Conservation (phyloP, 495 filamentous ascomycete genomes). For the Penicillium mononematosum region DNA sequence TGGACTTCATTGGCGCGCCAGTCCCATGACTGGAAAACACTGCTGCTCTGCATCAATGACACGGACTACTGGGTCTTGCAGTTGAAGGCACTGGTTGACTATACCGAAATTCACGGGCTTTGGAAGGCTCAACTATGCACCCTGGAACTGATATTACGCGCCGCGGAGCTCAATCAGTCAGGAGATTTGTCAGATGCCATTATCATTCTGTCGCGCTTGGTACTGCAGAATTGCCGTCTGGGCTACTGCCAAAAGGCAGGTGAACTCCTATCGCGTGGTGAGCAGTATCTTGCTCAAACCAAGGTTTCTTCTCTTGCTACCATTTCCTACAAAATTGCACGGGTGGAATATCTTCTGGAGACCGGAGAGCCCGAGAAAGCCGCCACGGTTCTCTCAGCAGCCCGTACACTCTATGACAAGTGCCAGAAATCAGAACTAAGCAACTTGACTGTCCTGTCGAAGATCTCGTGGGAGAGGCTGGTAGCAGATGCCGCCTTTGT, state of each 20-base stretch:
- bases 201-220: slow-evolving; percentile 57
- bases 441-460: slow-evolving; percentile 30
- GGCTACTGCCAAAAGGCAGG: slow-evolving; percentile 77
- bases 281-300: slow-evolving; percentile 41
- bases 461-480: slow-evolving; percentile 46
- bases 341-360: slow-evolving; percentile 70
- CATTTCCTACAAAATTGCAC: slow-evolving; percentile 64
- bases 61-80: slow-evolving; percentile 57
- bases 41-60: slow-evolving; percentile 63
- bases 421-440: slow-evolving; percentile 31
- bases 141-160: slow-evolving; percentile 49
- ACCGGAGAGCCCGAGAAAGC: slow-evolving; percentile 63
- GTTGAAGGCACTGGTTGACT: slow-evolving; percentile 70
- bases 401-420: slow-evolving; percentile 38
- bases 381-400: slow-evolving; percentile 29
- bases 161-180: slow-evolving; percentile 51
- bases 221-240: slow-evolving; percentile 69
- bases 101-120: slow-evolving; percentile 71
- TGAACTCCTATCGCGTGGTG: slow-evolving; percentile 59
- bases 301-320: slow-evolving; percentile 42
- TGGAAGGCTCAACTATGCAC: slow-evolving; percentile 51
- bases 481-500: slow-evolving; percentile 56
- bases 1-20: slow-evolving; percentile 38
- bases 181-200: slow-evolving; percentile 57
- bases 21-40: slow-evolving; percentile 47